Conservation (phyloP, 139 green algal species). For the Chlamydomonas sphaeroides region DNA sequence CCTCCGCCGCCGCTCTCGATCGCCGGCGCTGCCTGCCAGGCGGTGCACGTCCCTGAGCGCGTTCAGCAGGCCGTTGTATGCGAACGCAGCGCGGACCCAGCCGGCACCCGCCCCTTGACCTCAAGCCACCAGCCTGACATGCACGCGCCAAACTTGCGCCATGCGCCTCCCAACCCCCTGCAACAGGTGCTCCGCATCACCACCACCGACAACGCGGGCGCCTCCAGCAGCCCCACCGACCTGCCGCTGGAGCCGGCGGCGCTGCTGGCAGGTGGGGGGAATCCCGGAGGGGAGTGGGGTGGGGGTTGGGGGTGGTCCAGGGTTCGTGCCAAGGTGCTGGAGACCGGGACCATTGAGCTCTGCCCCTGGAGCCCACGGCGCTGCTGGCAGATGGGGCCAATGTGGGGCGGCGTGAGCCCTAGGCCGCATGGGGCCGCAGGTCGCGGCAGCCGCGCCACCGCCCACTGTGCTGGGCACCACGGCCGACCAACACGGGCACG, state of each 20-base stretch:
- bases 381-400: too few relatives aligned
- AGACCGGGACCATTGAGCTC: too few relatives aligned
- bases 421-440: too few relatives aligned
- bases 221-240: not conserved
- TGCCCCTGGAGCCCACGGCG: too few relatives aligned
- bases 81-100: not conserved
- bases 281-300: too few relatives aligned
- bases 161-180: not conserved
- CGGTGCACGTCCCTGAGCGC: not conserved
- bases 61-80: too few relatives aligned
- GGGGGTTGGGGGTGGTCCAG: not conserved
- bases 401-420: too few relatives aligned
- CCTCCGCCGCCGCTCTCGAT: too few relatives aligned
- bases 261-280: conserved; percentile 10
- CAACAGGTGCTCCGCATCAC: conserved; percentile 41
- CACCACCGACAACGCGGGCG: conserved; percentile 1
- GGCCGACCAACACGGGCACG: too few relatives aligned
- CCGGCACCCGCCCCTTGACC: not conserved
- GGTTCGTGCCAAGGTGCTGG: not conserved
- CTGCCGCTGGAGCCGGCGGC: conserved; percentile 23
- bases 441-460: too few relatives aligned
- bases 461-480: not conserved
- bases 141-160: not conserved
- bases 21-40: too few relatives aligned
- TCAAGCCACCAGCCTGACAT: too few relatives aligned